Base-by-base conservation (phyloP, 2,329 filamentous ascomycete species). In the Xylariales sp. region DNA sequence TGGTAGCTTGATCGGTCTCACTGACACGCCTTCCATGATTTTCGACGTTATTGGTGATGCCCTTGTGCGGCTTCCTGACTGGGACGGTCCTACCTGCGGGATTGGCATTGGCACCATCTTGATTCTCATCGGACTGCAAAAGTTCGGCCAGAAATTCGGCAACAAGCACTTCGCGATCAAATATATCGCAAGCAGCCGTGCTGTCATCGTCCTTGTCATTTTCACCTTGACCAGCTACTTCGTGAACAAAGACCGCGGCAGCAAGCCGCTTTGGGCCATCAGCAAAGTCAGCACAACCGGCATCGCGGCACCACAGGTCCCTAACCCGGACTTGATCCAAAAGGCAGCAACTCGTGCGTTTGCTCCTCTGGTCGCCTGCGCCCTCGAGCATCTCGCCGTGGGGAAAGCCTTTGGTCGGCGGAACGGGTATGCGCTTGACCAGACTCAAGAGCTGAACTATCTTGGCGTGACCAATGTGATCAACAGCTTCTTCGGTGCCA, bases 391-490 rank as follows among this genome's bases (percentile, higher is more conserved):
- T 49, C 69, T 82, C 4, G 79, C 78, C 8, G 80, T 84, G 31
- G 80, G 74, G 12, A 78, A 80, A 38, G 77, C 76, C 0, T 84
- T 84, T 49, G 76, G 71, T 1, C 67, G 79, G 8, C 70, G 71
- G 46, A 82, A 84, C 57, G 69, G 74, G 51, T 84, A 85, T 53
- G 66, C 70, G 6, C 76, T 78, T 29, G 79, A 84, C 47, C 73
- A 80, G 48, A 80, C 75, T 10, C 80, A 84, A 54, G 81, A 84
- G 48, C 70, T 84, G 2, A 76, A 76, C 43, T 84, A 80, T 50
- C 72, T 82, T 3, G 80, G 80, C 8, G 58, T 76, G 12, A 71
- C 73, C 29, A 83, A 84, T 58, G 71, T 83, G 44, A 69, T 80
- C 61, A 83, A 82, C 60, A 74, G 73, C 34, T 78, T 82, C 60